phyloP scores from a whole-genome alignment of 1,284 basidiomycete genomes.

The Irpex rosettiformis region DNA sequence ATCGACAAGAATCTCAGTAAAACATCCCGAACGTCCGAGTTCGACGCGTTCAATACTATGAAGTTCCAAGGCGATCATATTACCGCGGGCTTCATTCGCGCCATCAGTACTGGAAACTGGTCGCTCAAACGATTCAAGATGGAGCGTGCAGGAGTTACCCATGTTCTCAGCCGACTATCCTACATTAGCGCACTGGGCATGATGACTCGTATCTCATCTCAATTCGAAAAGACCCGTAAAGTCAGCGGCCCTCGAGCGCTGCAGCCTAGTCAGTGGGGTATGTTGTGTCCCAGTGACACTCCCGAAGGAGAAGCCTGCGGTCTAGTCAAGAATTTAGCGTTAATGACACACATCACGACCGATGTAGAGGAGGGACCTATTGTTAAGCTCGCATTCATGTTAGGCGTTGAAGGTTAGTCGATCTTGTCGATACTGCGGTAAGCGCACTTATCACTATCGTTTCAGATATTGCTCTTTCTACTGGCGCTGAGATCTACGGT shows the following conservation, averaged over 20 bases:
- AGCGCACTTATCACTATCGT: constrained; percentile 11
- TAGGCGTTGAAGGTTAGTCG: constrained; percentile 86
- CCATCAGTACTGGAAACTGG: constrained; percentile 99
- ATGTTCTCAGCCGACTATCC: constrained; percentile 91
- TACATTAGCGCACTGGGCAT: constrained; percentile 99
- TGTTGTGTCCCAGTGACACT: constrained; percentile 97
- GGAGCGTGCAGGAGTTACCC: constrained; percentile 98
- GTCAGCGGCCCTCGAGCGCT: constrained; percentile 97
- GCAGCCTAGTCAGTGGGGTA: constrained; percentile 99
- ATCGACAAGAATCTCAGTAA: constrained; percentile 99
- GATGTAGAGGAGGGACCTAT: constrained; percentile 98
- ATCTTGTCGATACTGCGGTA: constrained; percentile 7
- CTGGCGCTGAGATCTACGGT: constrained; percentile 95
- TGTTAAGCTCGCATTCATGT: constrained; percentile 85
- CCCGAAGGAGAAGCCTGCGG: constrained; percentile 99
- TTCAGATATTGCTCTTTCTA: constrained; percentile 87
- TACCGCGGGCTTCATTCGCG: constrained; percentile 94
- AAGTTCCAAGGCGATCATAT: constrained; percentile 93
- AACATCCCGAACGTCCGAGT: constrained; percentile 91
- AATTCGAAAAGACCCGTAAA: constrained; percentile 99
- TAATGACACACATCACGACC: constrained; percentile 99
- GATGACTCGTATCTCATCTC: constrained; percentile 99
- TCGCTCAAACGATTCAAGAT: constrained; percentile 99
- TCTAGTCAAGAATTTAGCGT: constrained; percentile 96
- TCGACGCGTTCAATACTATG: constrained; percentile 95